These are phyloP conservation scores for Mycena vitilis DNA, from an alignment of 768 basidiomycete genomes.

Conservation along the genomic window DNA sequence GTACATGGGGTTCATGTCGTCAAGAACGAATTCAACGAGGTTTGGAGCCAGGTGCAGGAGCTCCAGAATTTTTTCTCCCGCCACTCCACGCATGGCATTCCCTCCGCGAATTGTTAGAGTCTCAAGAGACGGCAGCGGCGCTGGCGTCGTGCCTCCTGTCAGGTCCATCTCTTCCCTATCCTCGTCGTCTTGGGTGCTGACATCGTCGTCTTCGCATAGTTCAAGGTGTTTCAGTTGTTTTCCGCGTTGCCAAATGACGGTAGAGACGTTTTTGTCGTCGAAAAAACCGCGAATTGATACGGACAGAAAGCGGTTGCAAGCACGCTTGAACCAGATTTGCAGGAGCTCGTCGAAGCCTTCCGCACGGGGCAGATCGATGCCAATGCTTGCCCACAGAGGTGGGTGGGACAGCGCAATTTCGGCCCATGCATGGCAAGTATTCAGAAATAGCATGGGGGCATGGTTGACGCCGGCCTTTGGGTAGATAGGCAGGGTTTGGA, in stretches of 20 bases:
- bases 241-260: neutral
- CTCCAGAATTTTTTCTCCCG: neutral
- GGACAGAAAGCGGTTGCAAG: neutral
- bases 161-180: neutral
- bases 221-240: neutral
- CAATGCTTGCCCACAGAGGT: neutral
- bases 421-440: neutral
- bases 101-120: neutral
- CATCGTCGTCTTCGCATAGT: neutral
- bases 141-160: neutral
- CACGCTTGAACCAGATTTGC: neutral
- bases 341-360: neutral
- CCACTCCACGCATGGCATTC: neutral
- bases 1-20: neutral
- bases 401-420: neutral
- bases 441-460: neutral
- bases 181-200: neutral
- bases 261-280: neutral
- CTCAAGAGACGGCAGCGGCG: neutral
- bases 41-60: neutral
- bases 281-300: neutral
- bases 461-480: neutral
- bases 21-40: neutral
- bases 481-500: neutral
- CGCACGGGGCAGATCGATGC: neutral